Base-by-base conservation (phyloP, 805 yeast species). In the Metschnikowia santaceciliae region DNA sequence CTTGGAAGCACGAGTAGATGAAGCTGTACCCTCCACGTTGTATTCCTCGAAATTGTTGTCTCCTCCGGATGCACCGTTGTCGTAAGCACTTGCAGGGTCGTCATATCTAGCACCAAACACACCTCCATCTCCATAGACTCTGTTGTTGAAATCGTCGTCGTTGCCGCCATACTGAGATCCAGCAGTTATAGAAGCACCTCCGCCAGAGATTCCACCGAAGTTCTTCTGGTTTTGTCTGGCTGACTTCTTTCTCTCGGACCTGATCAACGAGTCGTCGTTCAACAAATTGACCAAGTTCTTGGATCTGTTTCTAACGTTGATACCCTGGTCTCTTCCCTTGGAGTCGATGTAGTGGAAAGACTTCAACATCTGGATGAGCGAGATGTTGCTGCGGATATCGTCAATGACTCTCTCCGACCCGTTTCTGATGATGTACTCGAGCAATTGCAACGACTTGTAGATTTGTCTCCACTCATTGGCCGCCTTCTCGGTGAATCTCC, bases 401-500 rank as follows among this genome's bases (percentile, higher is more conserved):
- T 94, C 99, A 53, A 94, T 94, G 58, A 94, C 90, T 53, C 97
- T 78, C 70, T 94, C 99, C 30, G 94, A 82, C 0, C 99, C 99
- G 64, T 92, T 88, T 68, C 89, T 89, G 56, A 94, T 79, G 60
- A 94, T 76, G 66, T 89, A 94, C 62, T 94, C 99, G 68, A 92
- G 79, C 67, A 94, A 78, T 66, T 91, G 97, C 61, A 94, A 76
- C 3, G 97, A 84, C 72, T 94, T 94, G 74, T 94, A 94, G 57
- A 94, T 92, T 68, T 94, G 99, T 66, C 99, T 83, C 99, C 99
- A 94, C 71, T 94, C 98, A 66, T 83, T 86, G 46, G 97, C 96
- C 6, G 94, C 80, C 71, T 94, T 94, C 68, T 94, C 99, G 6
- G 98, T 92, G 72, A 94, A 94, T 56, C 99, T 79, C 61, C 96